phyloP scores from a whole-genome alignment of 2,329 filamentous ascomycete genomes.

The Phialocephala sp. region DNA sequence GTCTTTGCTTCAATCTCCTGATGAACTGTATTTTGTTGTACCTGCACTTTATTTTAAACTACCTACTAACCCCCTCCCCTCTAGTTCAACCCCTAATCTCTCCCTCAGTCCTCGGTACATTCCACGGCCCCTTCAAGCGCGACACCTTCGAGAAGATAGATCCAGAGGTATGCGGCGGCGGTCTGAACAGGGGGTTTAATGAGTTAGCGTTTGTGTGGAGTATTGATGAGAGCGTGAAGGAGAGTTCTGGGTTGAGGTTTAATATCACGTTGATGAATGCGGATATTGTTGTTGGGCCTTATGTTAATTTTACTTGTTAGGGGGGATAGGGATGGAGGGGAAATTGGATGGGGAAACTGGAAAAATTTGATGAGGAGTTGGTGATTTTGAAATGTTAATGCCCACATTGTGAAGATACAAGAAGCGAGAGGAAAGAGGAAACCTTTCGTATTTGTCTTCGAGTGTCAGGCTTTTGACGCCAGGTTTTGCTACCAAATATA shows the following conservation, averaged over 20 bases:
- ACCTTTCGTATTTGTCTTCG: too few species aligned
- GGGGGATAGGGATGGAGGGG: too few species aligned
- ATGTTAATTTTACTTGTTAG: constrained; percentile 11
- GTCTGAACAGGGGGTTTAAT: neutral
- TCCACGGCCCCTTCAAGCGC: neutral
- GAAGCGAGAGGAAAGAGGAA: too few species aligned
- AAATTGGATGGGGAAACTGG: too few species aligned
- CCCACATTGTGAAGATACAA: too few species aligned
- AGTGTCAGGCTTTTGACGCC: too few species aligned
- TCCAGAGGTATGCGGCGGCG: neutral
- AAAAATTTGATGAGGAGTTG: neutral
- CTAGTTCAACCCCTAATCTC: neutral
- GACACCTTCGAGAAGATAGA: neutral
- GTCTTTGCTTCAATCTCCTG: too few species aligned
- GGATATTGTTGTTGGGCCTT: constrained; percentile 8
- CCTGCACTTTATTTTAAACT: too few species aligned
- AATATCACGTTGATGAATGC: constrained; percentile 6
- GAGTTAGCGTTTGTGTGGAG: constrained; percentile 5
- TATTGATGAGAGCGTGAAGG: neutral
- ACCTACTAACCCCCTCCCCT: too few species aligned
- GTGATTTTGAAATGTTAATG: neutral
- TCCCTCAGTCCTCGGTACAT: neutral
- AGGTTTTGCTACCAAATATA: too few species aligned
- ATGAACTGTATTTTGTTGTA: too few species aligned
- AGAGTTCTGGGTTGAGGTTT: constrained; percentile 1